Percentiles rank a stretch among this genome's conserved stretches.
These are phyloP conservation scores for Zymoseptoria pseudotritici DNA, from an alignment of 2,329 filamentous ascomycete species.

Conservation along the genomic window DNA sequence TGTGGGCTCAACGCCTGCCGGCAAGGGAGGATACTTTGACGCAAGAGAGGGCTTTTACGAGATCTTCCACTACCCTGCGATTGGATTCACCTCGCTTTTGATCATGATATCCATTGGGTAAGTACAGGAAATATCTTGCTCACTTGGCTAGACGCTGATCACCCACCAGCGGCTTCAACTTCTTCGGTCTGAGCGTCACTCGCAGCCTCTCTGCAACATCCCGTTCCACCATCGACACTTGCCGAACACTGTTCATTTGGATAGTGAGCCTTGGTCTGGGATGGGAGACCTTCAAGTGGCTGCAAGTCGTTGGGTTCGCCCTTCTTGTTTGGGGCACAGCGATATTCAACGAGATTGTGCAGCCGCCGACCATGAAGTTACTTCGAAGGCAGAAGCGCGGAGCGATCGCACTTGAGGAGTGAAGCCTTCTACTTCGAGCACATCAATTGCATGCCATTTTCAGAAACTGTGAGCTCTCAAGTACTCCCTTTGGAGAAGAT, in stretches of 20 bases:
- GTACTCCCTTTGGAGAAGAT: conserved; percentile 28
- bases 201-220: conserved; percentile 84
- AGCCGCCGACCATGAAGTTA: conserved; percentile 52
- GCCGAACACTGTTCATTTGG: conserved; percentile 97
- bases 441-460: neutral
- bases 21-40: conserved; percentile 81
- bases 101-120: conserved; percentile 99
- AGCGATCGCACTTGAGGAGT: conserved; percentile 11
- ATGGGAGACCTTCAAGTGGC: conserved; percentile 97
- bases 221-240: conserved; percentile 93
- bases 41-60: conserved; percentile 77
- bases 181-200: conserved; percentile 92
- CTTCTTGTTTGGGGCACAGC: conserved; percentile 94
- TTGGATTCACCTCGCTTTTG: conserved; percentile 70
- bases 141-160: conserved; percentile 9
- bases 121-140: conserved; percentile 29
- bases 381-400: conserved; percentile 21
- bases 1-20: conserved; percentile 66
- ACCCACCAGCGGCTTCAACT: conserved; percentile 77
- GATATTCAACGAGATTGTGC: conserved; percentile 89
- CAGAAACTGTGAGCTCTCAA: conserved; percentile 24
- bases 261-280: conserved; percentile 84
- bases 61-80: conserved; percentile 62
- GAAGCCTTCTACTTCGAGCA: neutral
- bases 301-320: conserved; percentile 83